phyloP scores from a whole-genome alignment of 2,329 filamentous ascomycete genomes.

The Corniculantispora saksenae region DNA sequence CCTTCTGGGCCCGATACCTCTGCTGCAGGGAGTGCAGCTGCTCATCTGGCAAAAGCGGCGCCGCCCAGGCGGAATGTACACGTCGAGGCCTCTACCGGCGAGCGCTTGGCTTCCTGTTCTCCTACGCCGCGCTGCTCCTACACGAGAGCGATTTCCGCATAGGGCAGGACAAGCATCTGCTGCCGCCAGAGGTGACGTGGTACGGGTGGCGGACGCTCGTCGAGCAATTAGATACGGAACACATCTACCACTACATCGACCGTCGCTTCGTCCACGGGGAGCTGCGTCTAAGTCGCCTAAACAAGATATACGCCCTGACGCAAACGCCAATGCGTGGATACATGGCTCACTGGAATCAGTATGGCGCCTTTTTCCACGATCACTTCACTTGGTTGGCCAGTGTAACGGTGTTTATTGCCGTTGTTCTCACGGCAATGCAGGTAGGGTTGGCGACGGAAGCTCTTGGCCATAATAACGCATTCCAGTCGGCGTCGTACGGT shows the following conservation, averaged over 20 bases:
- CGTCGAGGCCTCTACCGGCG: neutral
- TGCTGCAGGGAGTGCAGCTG: neutral
- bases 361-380: conserved; percentile 42
- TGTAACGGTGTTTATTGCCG: neutral
- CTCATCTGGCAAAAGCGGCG: no score
- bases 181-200: neutral
- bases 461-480: no score
- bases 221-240: conserved; percentile 4
- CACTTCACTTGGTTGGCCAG: conserved; percentile 43
- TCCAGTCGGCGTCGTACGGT: no score
- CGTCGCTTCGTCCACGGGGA: conserved; percentile 22
- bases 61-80: neutral
- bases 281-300: conserved; percentile 20
- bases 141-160: conserved; percentile 39
- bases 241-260: conserved; percentile 15
- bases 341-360: conserved; percentile 32
- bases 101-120: conserved; percentile 31
- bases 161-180: conserved; percentile 24
- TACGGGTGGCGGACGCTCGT: neutral
- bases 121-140: conserved; percentile 36
- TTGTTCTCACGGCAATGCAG: neutral
- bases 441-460: no score
- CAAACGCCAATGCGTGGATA: conserved; percentile 28
- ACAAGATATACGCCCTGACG: conserved; percentile 31
- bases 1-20: neutral